phyloP scores from a whole-genome alignment of 768 basidiomycete species.

The Trametes sanguinea region DNA sequence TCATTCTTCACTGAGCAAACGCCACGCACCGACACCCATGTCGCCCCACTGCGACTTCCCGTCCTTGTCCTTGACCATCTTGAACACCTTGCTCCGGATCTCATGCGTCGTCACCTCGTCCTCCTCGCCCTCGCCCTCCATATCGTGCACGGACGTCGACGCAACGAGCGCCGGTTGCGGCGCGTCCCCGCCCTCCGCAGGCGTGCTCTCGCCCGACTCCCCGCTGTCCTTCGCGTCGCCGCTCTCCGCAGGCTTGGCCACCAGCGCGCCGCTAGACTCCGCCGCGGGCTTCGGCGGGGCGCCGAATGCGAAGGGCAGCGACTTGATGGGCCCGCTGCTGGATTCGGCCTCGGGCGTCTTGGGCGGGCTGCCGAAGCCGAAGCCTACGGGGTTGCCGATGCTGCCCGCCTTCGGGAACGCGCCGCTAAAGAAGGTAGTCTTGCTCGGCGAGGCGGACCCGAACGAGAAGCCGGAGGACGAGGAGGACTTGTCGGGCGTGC shows the following conservation, averaged over 20 bases:
- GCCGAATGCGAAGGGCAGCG: slow-evolving; percentile 22
- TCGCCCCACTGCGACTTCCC: slow-evolving; percentile 58
- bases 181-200: slow-evolving; percentile 19
- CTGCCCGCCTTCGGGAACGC: slow-evolving; percentile 39
- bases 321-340: slow-evolving; percentile 11
- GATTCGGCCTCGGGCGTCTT: slow-evolving; percentile 32
- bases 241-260: slow-evolving; percentile 13
- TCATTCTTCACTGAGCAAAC: background rate
- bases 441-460: slow-evolving; percentile 19
- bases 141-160: slow-evolving; percentile 46
- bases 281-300: slow-evolving; percentile 7
- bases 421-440: slow-evolving; percentile 27
- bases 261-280: slow-evolving; percentile 7
- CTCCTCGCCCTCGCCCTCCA: slow-evolving; percentile 81
- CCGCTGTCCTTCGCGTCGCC: slow-evolving; percentile 22
- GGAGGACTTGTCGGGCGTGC: slow-evolving; percentile 21
- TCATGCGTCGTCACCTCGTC: slow-evolving; percentile 68
- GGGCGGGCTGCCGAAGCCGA: slow-evolving; percentile 51
- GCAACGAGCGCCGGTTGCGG: slow-evolving; percentile 25
- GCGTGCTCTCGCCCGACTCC: slow-evolving; percentile 29
- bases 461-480: slow-evolving; percentile 9
- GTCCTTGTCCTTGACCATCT: slow-evolving; percentile 52
- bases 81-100: slow-evolving; percentile 63
- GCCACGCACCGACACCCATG: slow-evolving; percentile 61
- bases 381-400: slow-evolving; percentile 66